Percentiles rank a stretch among this genome's conserved stretches.
Evolutionary conservation across 257 asterid genomes (phyloP).

Genomic region (Leonotis leonurus): DNA sequence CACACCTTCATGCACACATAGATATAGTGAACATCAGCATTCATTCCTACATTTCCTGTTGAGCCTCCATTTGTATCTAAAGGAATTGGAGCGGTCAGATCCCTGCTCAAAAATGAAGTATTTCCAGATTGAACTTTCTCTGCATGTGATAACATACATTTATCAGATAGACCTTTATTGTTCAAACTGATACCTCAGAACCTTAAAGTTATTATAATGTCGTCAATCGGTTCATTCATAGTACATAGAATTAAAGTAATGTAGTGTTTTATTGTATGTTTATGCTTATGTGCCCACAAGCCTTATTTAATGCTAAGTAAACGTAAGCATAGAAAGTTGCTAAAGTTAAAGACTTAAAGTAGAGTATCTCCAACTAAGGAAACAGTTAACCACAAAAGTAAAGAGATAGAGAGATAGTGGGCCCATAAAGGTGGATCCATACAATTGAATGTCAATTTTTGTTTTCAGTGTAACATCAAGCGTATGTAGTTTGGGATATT

Average conservation of each 20-base stretch:
- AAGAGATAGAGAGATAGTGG: not conserved
- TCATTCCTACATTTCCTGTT: constrained; percentile 35
- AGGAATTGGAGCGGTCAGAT: constrained; percentile 47
- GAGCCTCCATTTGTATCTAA: constrained; percentile 36
- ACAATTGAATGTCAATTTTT: not conserved
- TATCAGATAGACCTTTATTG: not conserved
- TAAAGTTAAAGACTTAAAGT: not conserved
- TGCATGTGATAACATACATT: constrained; percentile 14
- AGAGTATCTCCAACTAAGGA: not conserved
- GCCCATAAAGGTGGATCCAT: not conserved
- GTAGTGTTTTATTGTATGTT: not conserved
- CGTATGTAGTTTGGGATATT: not conserved
- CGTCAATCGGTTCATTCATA: not conserved
- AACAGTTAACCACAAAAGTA: not conserved
- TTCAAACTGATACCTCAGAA: not conserved
- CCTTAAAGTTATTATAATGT: not conserved
- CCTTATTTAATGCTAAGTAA: not conserved
- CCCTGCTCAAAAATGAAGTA: constrained; percentile 30
- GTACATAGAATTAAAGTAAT: not conserved
- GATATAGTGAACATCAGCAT: constrained; percentile 54
- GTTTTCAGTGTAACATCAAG: not conserved
- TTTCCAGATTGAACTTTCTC: constrained; percentile 43
- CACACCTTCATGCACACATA: constrained; percentile 68
- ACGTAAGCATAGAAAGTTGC: not conserved
- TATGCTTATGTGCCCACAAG: not conserved